Percentiles rank a stretch among this genome's conserved stretches.
Conservation (phyloP, 768 basidiomycete genomes). For the Russula virescens region DNA sequence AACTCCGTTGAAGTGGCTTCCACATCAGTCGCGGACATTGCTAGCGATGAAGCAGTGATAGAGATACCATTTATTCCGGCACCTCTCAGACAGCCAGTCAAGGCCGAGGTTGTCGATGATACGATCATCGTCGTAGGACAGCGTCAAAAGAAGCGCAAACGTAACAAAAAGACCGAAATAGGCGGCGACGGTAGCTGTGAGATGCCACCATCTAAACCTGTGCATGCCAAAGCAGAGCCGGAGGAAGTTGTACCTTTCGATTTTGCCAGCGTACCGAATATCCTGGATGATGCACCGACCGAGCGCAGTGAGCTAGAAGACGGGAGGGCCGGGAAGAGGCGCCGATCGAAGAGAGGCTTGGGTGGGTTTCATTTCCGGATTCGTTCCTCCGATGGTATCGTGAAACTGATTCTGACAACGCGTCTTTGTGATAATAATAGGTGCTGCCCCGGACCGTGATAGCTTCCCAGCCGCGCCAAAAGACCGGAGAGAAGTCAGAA, state of each 20-base stretch:
- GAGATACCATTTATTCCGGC: slow-evolving; percentile 79
- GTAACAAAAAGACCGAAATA: slow-evolving; percentile 33
- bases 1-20: slow-evolving; percentile 17
- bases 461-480: slow-evolving; percentile 32
- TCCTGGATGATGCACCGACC: slow-evolving; percentile 52
- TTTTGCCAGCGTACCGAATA: slow-evolving; percentile 62
- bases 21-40: slow-evolving; percentile 5
- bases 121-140: slow-evolving; percentile 71
- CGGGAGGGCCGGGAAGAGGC: slow-evolving; percentile 28
- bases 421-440: neutral
- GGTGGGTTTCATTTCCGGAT: neutral
- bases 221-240: slow-evolving; percentile 26
- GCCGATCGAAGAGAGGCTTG: slow-evolving; percentile 34
- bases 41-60: slow-evolving; percentile 40
- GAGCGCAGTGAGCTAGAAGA: slow-evolving; percentile 31
- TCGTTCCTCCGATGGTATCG: neutral
- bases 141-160: slow-evolving; percentile 61
- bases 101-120: slow-evolving; percentile 43
- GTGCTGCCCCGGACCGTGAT: slow-evolving; percentile 26
- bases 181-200: slow-evolving; percentile 20
- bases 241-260: slow-evolving; percentile 48
- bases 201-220: slow-evolving; percentile 14
- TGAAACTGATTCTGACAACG: too few species aligned
- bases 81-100: slow-evolving; percentile 41
- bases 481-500: slow-evolving; percentile 32